These are phyloP conservation scores for Metschnikowia dekortorum DNA, from an alignment of 805 yeast species.

Conservation along the genomic window DNA sequence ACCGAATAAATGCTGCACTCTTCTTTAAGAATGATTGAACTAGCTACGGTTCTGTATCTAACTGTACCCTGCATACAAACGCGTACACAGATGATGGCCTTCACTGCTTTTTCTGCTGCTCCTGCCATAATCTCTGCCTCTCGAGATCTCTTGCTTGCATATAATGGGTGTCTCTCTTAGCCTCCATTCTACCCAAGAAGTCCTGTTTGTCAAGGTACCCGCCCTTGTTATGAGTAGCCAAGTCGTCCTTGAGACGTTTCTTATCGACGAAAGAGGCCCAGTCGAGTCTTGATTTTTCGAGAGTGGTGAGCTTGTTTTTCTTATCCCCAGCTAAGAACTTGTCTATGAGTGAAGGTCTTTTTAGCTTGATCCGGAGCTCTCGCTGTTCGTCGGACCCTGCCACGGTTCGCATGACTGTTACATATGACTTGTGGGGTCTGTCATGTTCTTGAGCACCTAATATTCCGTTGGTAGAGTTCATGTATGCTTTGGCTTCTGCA, in stretches of 20 bases:
- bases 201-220: conserved; percentile 92
- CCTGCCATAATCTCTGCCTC: conserved; percentile 21
- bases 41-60: no score
- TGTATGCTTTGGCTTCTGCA: conserved; percentile 83
- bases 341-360: conserved; percentile 71
- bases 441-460: conserved; percentile 9
- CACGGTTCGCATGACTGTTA: conserved; percentile 31
- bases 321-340: conserved; percentile 65
- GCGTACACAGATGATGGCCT: no score
- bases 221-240: conserved; percentile 73
- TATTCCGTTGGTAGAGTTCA: conserved; percentile 48
- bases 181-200: conserved; percentile 73
- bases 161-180: conserved; percentile 48
- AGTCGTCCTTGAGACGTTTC: conserved; percentile 78
- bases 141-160: conserved; percentile 41
- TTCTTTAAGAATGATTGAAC: no score
- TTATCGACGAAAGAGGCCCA: conserved; percentile 94
- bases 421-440: conserved; percentile 22
- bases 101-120: conserved; percentile 9
- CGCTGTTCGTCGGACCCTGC: conserved; percentile 29
- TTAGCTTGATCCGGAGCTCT: conserved; percentile 50
- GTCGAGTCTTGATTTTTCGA: conserved; percentile 89
- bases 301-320: conserved; percentile 72
- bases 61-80: not conserved
- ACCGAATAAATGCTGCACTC: no score